Evolutionary conservation across 1,284 basidiomycete genomes (phyloP).

Genomic region (Fomitiporia mediterranea): DNA sequence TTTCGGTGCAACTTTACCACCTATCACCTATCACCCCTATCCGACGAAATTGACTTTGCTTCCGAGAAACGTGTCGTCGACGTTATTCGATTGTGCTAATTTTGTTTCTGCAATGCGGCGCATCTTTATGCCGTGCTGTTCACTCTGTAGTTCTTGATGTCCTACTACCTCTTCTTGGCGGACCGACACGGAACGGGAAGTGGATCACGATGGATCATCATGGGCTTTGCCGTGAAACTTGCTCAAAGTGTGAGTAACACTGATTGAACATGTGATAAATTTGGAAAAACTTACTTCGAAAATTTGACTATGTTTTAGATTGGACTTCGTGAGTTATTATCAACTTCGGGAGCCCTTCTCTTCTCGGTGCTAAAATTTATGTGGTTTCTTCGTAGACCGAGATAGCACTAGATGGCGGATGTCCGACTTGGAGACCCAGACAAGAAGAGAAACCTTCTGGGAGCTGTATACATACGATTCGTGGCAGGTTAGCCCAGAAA

Average conservation of each 20-base stretch:
- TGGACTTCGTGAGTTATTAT: conserved; percentile 63
- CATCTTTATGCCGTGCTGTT: too few species aligned
- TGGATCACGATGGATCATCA: conserved; percentile 72
- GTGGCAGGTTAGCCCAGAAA: conserved; percentile 45
- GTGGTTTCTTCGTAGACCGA: conserved; percentile 46
- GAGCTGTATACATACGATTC: conserved; percentile 73
- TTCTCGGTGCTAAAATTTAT: conserved; percentile 9
- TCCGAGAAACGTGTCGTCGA: not conserved
- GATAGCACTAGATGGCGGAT: conserved; percentile 66
- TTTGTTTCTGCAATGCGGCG: not conserved
- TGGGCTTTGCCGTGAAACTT: conserved; percentile 73
- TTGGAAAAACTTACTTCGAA: not conserved
- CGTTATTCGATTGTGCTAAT: conserved; percentile 3
- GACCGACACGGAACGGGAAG: conserved; percentile 69
- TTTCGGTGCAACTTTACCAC: too few species aligned
- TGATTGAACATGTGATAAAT: not conserved
- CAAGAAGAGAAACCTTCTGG: conserved; percentile 69
- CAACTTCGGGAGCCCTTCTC: not conserved
- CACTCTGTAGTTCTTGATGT: conserved; percentile 62
- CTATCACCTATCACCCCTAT: conserved; percentile 8
- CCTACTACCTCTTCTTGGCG: conserved; percentile 68
- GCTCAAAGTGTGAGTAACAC: conserved; percentile 62
- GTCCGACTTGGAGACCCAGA: conserved; percentile 53
- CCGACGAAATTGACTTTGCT: not conserved
- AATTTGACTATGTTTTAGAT: conserved; percentile 40